Conservation (phyloP, 2,329 filamentous ascomycete species). For the Exophiala alcalophila region DNA sequence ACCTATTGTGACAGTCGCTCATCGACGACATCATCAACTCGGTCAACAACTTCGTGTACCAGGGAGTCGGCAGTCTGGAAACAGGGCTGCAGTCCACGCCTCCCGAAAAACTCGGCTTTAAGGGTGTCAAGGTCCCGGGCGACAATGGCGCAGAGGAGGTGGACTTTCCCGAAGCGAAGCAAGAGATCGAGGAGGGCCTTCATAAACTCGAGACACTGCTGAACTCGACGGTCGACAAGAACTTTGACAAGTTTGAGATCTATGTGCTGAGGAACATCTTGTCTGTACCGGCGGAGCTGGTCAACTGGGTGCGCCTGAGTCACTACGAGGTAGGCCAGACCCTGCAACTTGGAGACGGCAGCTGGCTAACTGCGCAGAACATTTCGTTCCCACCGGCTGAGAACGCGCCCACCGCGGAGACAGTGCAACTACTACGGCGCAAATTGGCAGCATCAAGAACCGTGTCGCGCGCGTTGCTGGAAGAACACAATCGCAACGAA, state of each 20-base stretch:
- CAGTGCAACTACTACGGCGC: conserved; percentile 67
- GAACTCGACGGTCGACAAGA: conserved; percentile 76
- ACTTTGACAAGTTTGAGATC: conserved; percentile 83
- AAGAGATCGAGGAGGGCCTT: conserved; percentile 84
- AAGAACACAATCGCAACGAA: conserved; percentile 70
- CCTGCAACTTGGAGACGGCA: too few relatives aligned
- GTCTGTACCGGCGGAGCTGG: conserved; percentile 66
- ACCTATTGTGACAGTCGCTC: conserved; percentile 61
- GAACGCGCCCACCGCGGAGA: conserved; percentile 60
- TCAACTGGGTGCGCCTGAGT: conserved; percentile 73
- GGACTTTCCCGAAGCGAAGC: conserved; percentile 50
- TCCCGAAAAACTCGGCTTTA: conserved; percentile 78
- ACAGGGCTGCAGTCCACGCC: conserved; percentile 71
- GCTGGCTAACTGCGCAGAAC: conserved; percentile 19
- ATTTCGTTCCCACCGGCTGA: conserved; percentile 32
- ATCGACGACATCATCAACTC: conserved; percentile 98
- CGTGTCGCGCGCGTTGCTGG: conserved; percentile 65
- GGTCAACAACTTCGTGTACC: conserved; percentile 88
- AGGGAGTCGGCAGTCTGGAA: conserved; percentile 84
- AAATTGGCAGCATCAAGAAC: conserved; percentile 76
- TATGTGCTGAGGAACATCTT: conserved; percentile 86
- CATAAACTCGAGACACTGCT: conserved; percentile 81
- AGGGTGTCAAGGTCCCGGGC: conserved; percentile 45
- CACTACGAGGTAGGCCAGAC: conserved; percentile 71
- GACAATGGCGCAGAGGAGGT: conserved; percentile 44